phyloP scores from a whole-genome alignment of 257 asterid genomes.

The Mitragyna speciosa region DNA sequence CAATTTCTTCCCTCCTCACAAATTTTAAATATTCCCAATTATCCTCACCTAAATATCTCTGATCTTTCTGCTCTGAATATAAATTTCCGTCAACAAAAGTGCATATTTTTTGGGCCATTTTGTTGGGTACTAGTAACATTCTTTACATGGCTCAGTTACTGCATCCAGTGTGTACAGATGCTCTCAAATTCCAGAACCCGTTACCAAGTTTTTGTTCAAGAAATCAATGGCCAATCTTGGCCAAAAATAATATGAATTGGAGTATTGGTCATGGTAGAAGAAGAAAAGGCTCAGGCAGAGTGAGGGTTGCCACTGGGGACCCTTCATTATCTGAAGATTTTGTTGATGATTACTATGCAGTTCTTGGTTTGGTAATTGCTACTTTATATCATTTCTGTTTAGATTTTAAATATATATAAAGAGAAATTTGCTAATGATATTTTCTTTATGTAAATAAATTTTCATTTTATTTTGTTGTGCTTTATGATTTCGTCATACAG shows the following conservation, averaged over 20 bases:
- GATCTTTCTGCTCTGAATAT: neutral
- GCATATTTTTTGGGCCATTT: neutral
- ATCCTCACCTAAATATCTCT: constrained; percentile 8
- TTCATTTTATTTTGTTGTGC: neutral
- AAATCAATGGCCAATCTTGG: constrained; percentile 35
- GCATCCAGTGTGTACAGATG: constrained; percentile 74
- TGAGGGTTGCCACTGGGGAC: constrained; percentile 58
- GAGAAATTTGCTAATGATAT: no score
- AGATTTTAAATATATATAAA: no score
- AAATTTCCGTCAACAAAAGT: constrained; percentile 4
- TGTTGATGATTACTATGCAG: constrained; percentile 86
- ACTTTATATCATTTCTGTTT: no score
- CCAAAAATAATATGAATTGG: constrained; percentile 43
- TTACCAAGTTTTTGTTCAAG: constrained; percentile 42
- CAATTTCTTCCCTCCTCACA: constrained; percentile 49
- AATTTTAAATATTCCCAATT: constrained; percentile 19
- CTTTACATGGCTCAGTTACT: constrained; percentile 46
- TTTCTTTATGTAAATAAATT: no score
- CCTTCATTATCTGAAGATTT: constrained; percentile 49
- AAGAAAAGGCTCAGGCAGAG: constrained; percentile 47
- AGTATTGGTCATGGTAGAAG: constrained; percentile 41
- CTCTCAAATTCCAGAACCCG: constrained; percentile 58
- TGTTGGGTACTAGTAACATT: neutral
- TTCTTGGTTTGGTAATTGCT: constrained; percentile 72
- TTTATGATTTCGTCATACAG: neutral